Base-by-base conservation (phyloP, 805 yeast species). In the Candida vaughaniae region DNA sequence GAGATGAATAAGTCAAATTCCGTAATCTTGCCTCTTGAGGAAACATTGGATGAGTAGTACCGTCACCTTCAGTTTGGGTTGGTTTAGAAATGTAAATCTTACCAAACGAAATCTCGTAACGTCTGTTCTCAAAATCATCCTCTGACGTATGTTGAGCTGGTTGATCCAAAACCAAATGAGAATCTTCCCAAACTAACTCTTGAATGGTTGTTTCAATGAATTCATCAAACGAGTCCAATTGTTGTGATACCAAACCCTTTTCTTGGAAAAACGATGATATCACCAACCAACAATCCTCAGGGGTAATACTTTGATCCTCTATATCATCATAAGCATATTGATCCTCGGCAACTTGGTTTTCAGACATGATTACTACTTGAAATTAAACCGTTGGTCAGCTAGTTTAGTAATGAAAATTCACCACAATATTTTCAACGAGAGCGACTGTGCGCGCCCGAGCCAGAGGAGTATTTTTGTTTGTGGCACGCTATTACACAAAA, bases 211-310 rank as follows among this genome's bases (percentile, higher is more conserved):
- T 82, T 62, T 89, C 95, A 49, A 93, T 90, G 66, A 93, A 93
- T 70, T 93, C 99, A 68, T 93, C 96, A 60, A 95, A 93, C 14
- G 99, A 95, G 58, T 93, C 99, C 56, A 93, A 74, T 72, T 93
- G 99, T 68, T 93, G 99, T 16, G 98, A 89, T 19, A 93, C 99
- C 49, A 93, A 75, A 43, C 99, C 99, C 59, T 90, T 91, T 57
- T 90, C 95, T 66, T 85, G 88, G 74, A 93, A 93, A 64, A 93
- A 93, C 12, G 98, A 79, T 19, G 96, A 85, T 49, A 93, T 93
- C 45, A 93, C 98, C 22, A 95, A 83, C 99, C 99, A 93, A 66
- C 99, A 93, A 73, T 93, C 99, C 69, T 93, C 99, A 19, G 96
- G 86, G 22, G 98, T 89, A 67, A 93, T 87, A 46, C 59, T 55